Conservation (phyloP, 139 green algal genomes). For the Picochlorum sp. region DNA sequence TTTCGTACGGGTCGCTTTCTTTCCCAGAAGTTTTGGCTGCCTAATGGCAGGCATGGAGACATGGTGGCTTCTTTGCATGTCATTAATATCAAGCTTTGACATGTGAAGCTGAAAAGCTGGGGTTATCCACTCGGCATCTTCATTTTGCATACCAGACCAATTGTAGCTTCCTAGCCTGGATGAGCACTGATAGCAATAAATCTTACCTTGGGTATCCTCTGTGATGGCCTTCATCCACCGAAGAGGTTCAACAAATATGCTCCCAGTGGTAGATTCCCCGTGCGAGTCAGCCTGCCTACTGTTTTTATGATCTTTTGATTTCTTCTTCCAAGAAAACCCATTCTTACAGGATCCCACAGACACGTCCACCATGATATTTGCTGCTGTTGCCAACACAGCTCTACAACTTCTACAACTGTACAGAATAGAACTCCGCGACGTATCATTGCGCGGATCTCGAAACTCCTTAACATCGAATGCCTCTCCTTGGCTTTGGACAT, state of each 20-base stretch:
- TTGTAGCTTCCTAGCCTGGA: slow-evolving; percentile 71
- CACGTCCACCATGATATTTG: slow-evolving; percentile 44
- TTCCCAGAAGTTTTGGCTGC: slow-evolving; percentile 8
- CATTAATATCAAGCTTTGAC: slow-evolving; percentile 39
- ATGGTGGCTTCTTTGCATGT: neutral
- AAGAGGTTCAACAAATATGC: slow-evolving; percentile 72
- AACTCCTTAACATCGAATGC: slow-evolving; percentile 6
- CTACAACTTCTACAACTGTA: slow-evolving; percentile 79
- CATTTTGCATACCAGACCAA: slow-evolving; percentile 59
- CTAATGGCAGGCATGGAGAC: neutral
- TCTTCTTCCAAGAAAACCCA: slow-evolving; percentile 29
- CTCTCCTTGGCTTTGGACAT: slow-evolving; percentile 32
- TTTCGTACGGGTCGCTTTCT: neutral
- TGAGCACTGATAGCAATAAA: slow-evolving; percentile 62
- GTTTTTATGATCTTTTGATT: slow-evolving; percentile 14
- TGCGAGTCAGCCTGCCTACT: neutral
- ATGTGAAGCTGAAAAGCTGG: slow-evolving; percentile 69
- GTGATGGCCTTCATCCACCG: slow-evolving; percentile 63
- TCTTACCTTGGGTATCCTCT: slow-evolving; percentile 62
- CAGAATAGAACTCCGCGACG: neutral
- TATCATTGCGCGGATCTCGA: slow-evolving; percentile 6
- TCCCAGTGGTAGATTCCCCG: neutral
- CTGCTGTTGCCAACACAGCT: slow-evolving; percentile 41
- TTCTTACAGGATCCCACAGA: slow-evolving; percentile 32
- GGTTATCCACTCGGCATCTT: slow-evolving; percentile 47